Evolutionary conservation across 305 asterid species (phyloP).

Genomic region (Fraxinus dipetala): DNA sequence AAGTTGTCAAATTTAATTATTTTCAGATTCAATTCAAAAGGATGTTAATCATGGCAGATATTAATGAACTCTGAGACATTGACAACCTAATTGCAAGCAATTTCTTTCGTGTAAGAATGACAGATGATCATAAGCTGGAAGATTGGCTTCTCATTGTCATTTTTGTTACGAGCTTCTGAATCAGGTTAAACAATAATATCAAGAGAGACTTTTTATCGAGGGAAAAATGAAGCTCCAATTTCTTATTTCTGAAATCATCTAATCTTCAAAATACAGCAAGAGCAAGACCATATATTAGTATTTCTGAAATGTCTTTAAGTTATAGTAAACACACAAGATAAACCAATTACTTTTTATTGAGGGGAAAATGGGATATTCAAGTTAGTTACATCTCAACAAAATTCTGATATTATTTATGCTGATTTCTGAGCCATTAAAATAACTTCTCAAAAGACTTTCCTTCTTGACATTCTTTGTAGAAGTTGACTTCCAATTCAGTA

Average conservation of each 20-base stretch:
- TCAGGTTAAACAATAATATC: not conserved
- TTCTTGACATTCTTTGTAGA: not conserved
- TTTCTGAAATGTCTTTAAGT: not conserved
- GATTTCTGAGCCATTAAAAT: not conserved
- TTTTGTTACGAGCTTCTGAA: not conserved
- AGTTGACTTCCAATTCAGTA: not conserved
- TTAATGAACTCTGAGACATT: not conserved
- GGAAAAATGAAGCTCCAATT: not conserved
- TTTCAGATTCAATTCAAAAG: not conserved
- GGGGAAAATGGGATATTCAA: not conserved
- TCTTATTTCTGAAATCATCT: not conserved
- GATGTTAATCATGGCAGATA: not conserved
- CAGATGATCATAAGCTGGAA: not conserved
- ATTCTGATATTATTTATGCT: not conserved
- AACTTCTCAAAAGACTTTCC: not conserved
- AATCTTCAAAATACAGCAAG: not conserved
- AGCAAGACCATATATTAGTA: not conserved
- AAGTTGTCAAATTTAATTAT: not conserved
- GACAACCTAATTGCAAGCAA: not conserved
- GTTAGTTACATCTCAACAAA: not conserved
- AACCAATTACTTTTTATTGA: not conserved
- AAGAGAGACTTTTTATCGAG: not conserved
- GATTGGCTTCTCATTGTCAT: not conserved
- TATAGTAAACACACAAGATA: not conserved
- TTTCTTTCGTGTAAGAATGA: not conserved